Base-by-base conservation (phyloP, 2,329 filamentous ascomycete species). In the Ceratocystis papillata region DNA sequence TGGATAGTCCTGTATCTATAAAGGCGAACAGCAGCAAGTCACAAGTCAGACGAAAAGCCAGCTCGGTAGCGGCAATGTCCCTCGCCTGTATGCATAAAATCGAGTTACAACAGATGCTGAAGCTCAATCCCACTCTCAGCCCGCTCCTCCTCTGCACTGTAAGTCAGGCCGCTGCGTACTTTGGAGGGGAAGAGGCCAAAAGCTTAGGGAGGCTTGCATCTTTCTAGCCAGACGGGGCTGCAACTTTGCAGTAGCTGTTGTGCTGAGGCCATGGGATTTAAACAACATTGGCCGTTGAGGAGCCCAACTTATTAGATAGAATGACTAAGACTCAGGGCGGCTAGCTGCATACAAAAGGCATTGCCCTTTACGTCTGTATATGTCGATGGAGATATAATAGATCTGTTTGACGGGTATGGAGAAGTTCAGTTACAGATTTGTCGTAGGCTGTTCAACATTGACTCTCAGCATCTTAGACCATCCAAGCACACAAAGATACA, bases 71-170 rank as follows among this genome's bases (percentile, higher is more conserved):
- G 55, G 55, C 28, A 59, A 59, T 59, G 55, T 59, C 28, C 55
- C 28, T 59, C 55, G 55, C 55, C 55, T 59, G 55, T n/a, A 59
- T 59, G 55, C 55, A 59, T 59, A 37, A 59, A n/a, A n/a, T 59
- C 55, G 55, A 59, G 55, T 59, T 59, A 59, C 55, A 59, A 10
- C 55, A 59, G 55, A 59, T 59, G 55, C 3, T 59, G 55, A 33
- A 59, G 55, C 30, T 25, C 28, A 33, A 37, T 59, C 25, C 55
- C 17, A 17, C 30, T 37, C 17, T 37, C 55, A 59, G 55, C 55
- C 17, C 30, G n/a, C 30, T 30, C 15, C 55, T 41, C 37, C 37
- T 41, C 37, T 41, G 37, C 37, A 12, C 37, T 41, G 37, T 12
- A 41, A 41, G 12, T 15, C 37, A 12, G 37, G 37, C 37, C 10